Conservation (phyloP, 352 stramenopile genomes). For the Lagenidium sp. region DNA sequence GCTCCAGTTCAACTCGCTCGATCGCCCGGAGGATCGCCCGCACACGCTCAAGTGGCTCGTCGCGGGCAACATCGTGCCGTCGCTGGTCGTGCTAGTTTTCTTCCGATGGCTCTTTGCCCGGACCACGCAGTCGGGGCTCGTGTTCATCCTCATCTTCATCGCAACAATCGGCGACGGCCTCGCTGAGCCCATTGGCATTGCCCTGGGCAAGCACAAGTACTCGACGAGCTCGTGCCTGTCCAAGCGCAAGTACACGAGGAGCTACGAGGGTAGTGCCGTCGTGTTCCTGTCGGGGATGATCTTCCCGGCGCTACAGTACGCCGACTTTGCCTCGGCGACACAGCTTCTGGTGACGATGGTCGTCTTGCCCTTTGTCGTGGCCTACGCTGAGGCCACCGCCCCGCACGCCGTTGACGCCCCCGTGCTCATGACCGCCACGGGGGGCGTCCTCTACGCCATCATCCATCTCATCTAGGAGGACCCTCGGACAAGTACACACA, state of each 20-base stretch:
- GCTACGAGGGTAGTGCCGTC: conserved; percentile 39
- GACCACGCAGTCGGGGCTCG: conserved; percentile 64
- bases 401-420: conserved; percentile 84
- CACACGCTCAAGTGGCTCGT: conserved; percentile 86
- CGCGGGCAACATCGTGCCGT: conserved; percentile 69
- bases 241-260: conserved; percentile 50
- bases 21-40: conserved; percentile 73
- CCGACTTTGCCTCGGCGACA: conserved; percentile 53
- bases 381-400: conserved; percentile 77
- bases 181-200: conserved; percentile 44
- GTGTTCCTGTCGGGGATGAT: conserved; percentile 75
- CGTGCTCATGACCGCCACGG: conserved; percentile 76
- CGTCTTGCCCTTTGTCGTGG: conserved; percentile 68
- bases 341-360: conserved; percentile 78
- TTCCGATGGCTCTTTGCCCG: conserved; percentile 78
- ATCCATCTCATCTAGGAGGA: conserved; percentile 67
- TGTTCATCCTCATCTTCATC: conserved; percentile 81
- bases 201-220: conserved; percentile 62
- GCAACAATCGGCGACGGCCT: conserved; percentile 47
- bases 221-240: conserved; percentile 40
- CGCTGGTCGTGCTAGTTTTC: conserved; percentile 78
- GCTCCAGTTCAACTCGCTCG: conserved; percentile 85
- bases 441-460: conserved; percentile 71
- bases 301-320: conserved; percentile 78
- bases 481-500: too few species aligned